Percentiles rank a stretch among this genome's conserved stretches.
These are phyloP conservation scores for Canavalia ensiformis DNA, from an alignment of 306 rosid genomes.

Conservation along the genomic window DNA sequence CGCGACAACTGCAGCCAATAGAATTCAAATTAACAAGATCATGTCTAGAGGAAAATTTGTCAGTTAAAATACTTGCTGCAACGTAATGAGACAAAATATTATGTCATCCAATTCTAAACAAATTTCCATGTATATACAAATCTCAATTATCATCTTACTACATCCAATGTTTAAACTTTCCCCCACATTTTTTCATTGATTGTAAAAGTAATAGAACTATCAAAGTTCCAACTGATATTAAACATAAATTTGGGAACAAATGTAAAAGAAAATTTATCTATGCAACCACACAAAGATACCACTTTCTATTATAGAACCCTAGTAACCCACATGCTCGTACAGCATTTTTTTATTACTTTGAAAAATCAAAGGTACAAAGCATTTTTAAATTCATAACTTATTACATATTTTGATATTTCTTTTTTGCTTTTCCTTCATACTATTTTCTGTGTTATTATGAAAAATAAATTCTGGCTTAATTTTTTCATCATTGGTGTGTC, in stretches of 20 bases:
- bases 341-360: background rate
- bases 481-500: background rate
- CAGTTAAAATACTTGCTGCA: constrained; percentile 37
- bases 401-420: background rate
- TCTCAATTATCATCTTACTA: background rate
- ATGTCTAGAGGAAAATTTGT: constrained; percentile 3
- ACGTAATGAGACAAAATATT: constrained; percentile 8
- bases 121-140: background rate
- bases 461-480: constrained; percentile 15
- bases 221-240: background rate
- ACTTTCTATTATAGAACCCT: background rate
- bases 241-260: background rate
- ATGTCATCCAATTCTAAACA: constrained; percentile 1
- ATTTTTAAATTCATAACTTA: background rate
- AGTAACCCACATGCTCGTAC: background rate
- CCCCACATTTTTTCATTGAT: constrained; percentile 9
- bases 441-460: background rate
- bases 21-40: constrained; percentile 42
- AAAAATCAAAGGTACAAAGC: background rate
- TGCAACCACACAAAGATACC: background rate
- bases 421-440: background rate
- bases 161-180: constrained; percentile 25
- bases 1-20: constrained; percentile 85
- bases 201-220: constrained; percentile 1
- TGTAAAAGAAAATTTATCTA: background rate